Percentiles rank a stretch among this genome's conserved stretches.
These are phyloP conservation scores for Austropuccinia psidii DNA, from an alignment of 1,284 basidiomycete species.

Conservation along the genomic window DNA sequence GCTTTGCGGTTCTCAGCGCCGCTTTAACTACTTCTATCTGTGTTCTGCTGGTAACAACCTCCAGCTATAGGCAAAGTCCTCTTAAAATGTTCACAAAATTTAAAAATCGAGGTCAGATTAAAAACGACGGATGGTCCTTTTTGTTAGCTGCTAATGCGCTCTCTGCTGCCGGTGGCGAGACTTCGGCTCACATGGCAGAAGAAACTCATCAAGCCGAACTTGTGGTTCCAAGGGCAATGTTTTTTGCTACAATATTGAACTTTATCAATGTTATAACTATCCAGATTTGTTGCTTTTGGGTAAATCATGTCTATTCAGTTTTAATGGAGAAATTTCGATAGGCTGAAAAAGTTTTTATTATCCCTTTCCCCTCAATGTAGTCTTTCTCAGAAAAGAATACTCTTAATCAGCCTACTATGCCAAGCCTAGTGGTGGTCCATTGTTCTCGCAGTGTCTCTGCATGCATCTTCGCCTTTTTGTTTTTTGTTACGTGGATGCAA, in stretches of 20 bases:
- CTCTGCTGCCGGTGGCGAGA: conserved; percentile 17
- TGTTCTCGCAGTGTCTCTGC: conserved; percentile 11
- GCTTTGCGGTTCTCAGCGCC: conserved; percentile 4
- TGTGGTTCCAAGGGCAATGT: conserved; percentile 1
- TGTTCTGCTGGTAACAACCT: conserved; percentile 9
- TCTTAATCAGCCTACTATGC: conserved; percentile 9
- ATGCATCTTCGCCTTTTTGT: conserved; percentile 24
- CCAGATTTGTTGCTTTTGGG: conserved; percentile 16
- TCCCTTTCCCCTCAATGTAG: neutral
- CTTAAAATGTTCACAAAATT: conserved; percentile 9
- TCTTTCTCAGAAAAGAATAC: conserved; percentile 15
- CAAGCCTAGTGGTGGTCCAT: conserved; percentile 14
- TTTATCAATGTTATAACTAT: conserved; percentile 4
- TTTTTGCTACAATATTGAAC: conserved; percentile 24
- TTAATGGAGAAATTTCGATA: no score
- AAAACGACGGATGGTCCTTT: conserved; percentile 24
- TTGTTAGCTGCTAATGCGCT: neutral
- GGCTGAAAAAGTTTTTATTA: no score
- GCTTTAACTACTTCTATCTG: conserved; percentile 2
- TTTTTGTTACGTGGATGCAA: neutral
- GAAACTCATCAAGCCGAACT: neutral
- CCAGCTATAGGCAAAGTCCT: conserved; percentile 11
- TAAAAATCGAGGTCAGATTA: conserved; percentile 19
- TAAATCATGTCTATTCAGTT: neutral
- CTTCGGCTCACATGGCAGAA: conserved; percentile 4